These are phyloP conservation scores for Kuraishia floccosa DNA, from an alignment of 805 yeast species.

Conservation along the genomic window DNA sequence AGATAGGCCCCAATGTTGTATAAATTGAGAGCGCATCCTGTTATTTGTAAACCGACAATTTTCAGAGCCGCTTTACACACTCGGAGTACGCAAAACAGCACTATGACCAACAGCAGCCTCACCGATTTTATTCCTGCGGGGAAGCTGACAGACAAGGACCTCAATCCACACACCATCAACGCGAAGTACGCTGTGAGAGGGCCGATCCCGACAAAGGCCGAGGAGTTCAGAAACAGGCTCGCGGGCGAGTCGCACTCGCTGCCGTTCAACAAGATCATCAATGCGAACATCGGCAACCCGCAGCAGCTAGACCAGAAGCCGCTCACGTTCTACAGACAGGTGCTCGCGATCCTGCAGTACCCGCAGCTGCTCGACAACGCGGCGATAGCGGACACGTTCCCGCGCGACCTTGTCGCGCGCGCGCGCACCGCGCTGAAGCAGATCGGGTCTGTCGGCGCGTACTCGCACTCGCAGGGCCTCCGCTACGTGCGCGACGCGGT, in stretches of 20 bases:
- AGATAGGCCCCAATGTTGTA: too few species aligned
- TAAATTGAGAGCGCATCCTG: too few species aligned
- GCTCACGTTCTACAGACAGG: constrained; percentile 90
- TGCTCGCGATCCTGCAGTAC: constrained; percentile 74
- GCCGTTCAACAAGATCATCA: constrained; percentile 71
- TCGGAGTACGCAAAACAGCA: too few species aligned
- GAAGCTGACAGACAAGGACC: constrained; percentile 30
- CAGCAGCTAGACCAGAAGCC: constrained; percentile 95
- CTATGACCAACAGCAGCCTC: too few species aligned
- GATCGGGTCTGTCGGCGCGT: constrained; percentile 87
- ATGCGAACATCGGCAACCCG: constrained; percentile 95
- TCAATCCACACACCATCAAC: constrained; percentile 64
- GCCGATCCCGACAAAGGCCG: constrained; percentile 86
- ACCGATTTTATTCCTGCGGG: constrained; percentile 18
- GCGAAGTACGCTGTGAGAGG: constrained; percentile 98
- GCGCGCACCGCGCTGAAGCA: constrained; percentile 50
- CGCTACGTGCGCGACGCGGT: constrained; percentile 60
- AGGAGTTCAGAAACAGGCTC: constrained; percentile 56
- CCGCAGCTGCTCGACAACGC: constrained; percentile 49
- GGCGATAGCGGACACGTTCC: constrained; percentile 23
- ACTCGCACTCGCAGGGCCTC: constrained; percentile 89
- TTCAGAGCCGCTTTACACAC: too few species aligned
- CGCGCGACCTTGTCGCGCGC: constrained; percentile 63
- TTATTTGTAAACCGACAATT: too few species aligned
- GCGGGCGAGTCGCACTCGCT: constrained; percentile 43